Evolutionary conservation across 345 rosid species (phyloP), one percentile per base, ranked within the genome.

Genomic region (Populus nigra): DNA sequence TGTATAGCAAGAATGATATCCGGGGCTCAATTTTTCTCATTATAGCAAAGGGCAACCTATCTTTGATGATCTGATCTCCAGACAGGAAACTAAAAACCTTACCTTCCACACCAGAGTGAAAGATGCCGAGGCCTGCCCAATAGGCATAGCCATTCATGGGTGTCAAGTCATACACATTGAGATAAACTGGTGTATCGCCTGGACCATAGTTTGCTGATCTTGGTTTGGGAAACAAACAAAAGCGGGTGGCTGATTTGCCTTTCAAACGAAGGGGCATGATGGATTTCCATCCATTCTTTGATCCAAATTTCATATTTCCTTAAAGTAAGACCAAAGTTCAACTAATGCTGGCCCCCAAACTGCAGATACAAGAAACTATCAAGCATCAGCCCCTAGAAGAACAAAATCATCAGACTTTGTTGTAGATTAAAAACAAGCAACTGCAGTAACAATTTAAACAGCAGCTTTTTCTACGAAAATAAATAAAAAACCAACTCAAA

Each of bases 61-160:
- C 12, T 5, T 66, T 62, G 18, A 57, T 57, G 62, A 57, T 22
- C 23, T 57, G 62, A 38, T 50, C 33, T 62, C 27, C 41, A 73
- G 59, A 62, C 17, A 20, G 68, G 18, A 13, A 66, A 36, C 12
- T 15, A 5, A 29, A 18, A 49, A 20, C 50, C 63, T 66, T 74
- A 78, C 85, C 85, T 82, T 82, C 82, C 39, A 82, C 74, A 36
- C 85, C 82, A 18, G 85, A 82, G 79, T 82, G 85, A 69, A 78
- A 82, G 85, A 82, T 82, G 49, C 85, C 85, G 67, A 82, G 71
- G 76, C 85, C 85, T 15, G 81, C 85, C 85, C 85, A 82, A 36
- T 82, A 82, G 70, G 76, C 78, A 17, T 82, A 82, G 70, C 82
- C 79, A 35, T 82, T 82, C 79, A 82, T 82, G n/a, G 85, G 82